These are phyloP conservation scores for Russula sp. DNA, from an alignment of 768 basidiomycete species.

Conservation along the genomic window DNA sequence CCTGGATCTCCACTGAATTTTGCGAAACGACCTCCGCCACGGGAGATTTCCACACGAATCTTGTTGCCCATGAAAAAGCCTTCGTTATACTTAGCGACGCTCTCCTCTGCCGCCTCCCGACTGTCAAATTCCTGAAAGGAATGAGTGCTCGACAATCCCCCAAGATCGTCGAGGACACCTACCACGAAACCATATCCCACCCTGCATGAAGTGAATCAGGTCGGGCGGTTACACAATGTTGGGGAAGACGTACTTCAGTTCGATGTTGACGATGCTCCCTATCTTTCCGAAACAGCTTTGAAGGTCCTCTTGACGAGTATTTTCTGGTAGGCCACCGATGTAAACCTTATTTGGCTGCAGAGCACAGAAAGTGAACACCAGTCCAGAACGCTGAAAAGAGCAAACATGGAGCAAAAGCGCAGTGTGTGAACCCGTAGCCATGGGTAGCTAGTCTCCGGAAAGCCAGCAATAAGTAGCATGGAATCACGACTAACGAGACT, in stretches of 20 bases:
- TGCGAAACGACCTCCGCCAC: slow-evolving; percentile 73
- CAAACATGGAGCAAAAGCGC: slow-evolving; percentile 40
- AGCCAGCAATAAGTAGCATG: slow-evolving; percentile 24
- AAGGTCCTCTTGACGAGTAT: slow-evolving; percentile 80
- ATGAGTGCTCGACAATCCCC: neutral
- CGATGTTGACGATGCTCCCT: slow-evolving; percentile 67
- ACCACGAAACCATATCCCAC: slow-evolving; percentile 89
- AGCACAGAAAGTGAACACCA: slow-evolving; percentile 57
- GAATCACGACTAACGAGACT: slow-evolving; percentile 25
- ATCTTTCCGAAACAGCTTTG: slow-evolving; percentile 85
- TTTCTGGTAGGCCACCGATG: slow-evolving; percentile 82
- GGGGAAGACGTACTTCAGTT: slow-evolving; percentile 63
- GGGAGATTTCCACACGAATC: slow-evolving; percentile 82
- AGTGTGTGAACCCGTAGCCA: slow-evolving; percentile 34
- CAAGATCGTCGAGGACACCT: slow-evolving; percentile 32
- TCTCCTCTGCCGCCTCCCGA: slow-evolving; percentile 77
- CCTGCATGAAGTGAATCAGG: slow-evolving; percentile 37
- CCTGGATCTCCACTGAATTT: slow-evolving; percentile 83
- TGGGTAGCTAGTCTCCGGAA: slow-evolving; percentile 29
- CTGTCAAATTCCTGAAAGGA: slow-evolving; percentile 69
- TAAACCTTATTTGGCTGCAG: slow-evolving; percentile 91
- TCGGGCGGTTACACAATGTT: neutral
- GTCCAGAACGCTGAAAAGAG: slow-evolving; percentile 42
- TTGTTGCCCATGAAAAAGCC: slow-evolving; percentile 91
- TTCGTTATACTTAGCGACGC: slow-evolving; percentile 83